Evolutionary conservation across 2,329 filamentous ascomycete species (phyloP).

Genomic region (Elsinoe perseae): DNA sequence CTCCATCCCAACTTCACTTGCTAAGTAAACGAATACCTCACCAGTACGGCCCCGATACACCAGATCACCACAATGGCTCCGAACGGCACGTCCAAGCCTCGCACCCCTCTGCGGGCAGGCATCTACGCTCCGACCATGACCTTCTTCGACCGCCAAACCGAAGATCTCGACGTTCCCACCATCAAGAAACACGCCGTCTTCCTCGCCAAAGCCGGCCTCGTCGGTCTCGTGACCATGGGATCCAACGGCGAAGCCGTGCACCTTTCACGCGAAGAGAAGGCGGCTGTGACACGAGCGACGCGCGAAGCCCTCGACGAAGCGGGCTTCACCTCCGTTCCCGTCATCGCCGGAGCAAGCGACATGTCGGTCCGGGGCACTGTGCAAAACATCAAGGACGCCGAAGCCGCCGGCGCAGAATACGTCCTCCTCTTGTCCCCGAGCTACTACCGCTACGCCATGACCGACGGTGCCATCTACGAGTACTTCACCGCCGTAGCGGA

Average conservation of each 20-base stretch:
- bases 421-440: constrained; percentile 70
- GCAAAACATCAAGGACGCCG: constrained; percentile 60
- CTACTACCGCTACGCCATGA: constrained; percentile 72
- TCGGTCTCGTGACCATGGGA: constrained; percentile 77
- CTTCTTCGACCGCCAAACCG: constrained; percentile 76
- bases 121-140: constrained; percentile 88
- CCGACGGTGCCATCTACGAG: constrained; percentile 63
- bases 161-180: constrained; percentile 71
- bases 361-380: constrained; percentile 76
- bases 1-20: neutral
- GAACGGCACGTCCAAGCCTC: constrained; percentile 19
- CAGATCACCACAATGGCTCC: constrained; percentile 26
- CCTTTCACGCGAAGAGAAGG: constrained; percentile 69
- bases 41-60: neutral
- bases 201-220: constrained; percentile 67
- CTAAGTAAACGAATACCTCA: neutral
- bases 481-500: constrained; percentile 72
- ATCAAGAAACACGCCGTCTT: constrained; percentile 76
- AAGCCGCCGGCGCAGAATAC: constrained; percentile 67
- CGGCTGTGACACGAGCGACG: constrained; percentile 66
- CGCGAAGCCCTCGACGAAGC: constrained; percentile 75
- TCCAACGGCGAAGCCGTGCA: constrained; percentile 88
- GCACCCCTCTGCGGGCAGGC: constrained; percentile 63
- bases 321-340: constrained; percentile 65
- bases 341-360: constrained; percentile 75